These are phyloP conservation scores for Clonostachys rosea DNA, from an alignment of 2,329 filamentous ascomycete genomes.

Conservation along the genomic window DNA sequence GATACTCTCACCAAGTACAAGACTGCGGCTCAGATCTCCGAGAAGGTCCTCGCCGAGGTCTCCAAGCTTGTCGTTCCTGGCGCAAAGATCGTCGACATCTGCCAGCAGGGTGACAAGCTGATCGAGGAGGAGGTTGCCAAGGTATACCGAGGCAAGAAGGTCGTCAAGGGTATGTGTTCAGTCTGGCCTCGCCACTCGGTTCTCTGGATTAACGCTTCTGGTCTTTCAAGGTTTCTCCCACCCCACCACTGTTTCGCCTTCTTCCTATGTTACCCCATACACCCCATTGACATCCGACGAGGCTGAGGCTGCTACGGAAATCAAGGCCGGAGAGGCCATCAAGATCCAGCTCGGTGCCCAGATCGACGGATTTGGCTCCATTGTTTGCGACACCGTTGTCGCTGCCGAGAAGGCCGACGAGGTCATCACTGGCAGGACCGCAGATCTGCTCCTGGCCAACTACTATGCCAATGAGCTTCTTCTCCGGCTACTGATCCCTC, in stretches of 20 bases:
- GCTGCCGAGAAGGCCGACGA: slow-evolving; percentile 61
- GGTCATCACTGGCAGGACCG: slow-evolving; percentile 68
- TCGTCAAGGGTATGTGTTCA: slow-evolving; percentile 68
- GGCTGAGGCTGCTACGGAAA: slow-evolving; percentile 72
- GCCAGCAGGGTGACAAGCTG: slow-evolving; percentile 92
- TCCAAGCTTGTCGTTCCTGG: slow-evolving; percentile 70
- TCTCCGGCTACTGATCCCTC: slow-evolving; percentile 83
- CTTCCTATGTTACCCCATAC: slow-evolving; percentile 93
- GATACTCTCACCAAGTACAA: slow-evolving; percentile 99
- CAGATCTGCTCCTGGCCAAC: slow-evolving; percentile 85
- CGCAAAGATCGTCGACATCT: slow-evolving; percentile 89
- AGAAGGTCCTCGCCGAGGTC: slow-evolving; percentile 90
- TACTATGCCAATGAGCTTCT: slow-evolving; percentile 96
- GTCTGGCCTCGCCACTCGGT: background rate
- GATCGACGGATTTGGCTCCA: slow-evolving; percentile 94
- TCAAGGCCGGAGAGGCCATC: slow-evolving; percentile 82
- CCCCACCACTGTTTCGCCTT: slow-evolving; percentile 92
- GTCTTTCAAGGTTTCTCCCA: slow-evolving; percentile 69
- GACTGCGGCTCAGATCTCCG: slow-evolving; percentile 89
- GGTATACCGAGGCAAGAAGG: slow-evolving; percentile 98
- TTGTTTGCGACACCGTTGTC: slow-evolving; percentile 89
- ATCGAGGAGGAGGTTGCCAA: slow-evolving; percentile 90
- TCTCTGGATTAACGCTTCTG: background rate
- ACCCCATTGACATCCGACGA: slow-evolving; percentile 85
- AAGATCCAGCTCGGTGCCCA: slow-evolving; percentile 99